Percentiles rank a stretch among this genome's conserved stretches.
These are phyloP conservation scores for Aspergillus fijiensis DNA, from an alignment of 2,329 filamentous ascomycete species.

Conservation along the genomic window DNA sequence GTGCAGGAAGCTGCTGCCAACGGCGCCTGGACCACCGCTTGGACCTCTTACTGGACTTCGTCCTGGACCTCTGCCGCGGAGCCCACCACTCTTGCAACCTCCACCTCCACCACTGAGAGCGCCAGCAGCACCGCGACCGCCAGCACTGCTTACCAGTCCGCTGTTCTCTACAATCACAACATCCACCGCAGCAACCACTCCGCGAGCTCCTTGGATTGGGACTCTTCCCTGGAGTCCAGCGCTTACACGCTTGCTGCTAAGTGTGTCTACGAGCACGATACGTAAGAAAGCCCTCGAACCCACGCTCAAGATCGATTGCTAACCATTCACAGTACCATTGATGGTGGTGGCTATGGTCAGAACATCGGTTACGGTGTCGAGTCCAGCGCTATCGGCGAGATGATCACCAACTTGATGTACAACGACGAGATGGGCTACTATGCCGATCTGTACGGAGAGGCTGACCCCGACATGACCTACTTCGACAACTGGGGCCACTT, in stretches of 20 bases:
- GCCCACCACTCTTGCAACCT: slow-evolving; percentile 17
- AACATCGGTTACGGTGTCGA: slow-evolving; percentile 75
- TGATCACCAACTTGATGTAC: slow-evolving; percentile 85
- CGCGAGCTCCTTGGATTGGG: slow-evolving; percentile 64
- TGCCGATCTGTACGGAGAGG: slow-evolving; percentile 58
- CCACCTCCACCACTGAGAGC: slow-evolving; percentile 10
- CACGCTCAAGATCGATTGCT: not conserved
- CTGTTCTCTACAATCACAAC: slow-evolving; percentile 73
- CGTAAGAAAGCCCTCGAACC: slow-evolving; percentile 49
- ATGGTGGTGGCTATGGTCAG: slow-evolving; percentile 74
- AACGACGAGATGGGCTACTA: slow-evolving; percentile 68
- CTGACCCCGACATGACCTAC: slow-evolving; percentile 59
- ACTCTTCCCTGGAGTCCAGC: slow-evolving; percentile 60
- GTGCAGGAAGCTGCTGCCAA: not conserved
- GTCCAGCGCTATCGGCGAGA: slow-evolving; percentile 59
- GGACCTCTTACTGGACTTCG: slow-evolving; percentile 15
- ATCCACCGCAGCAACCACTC: slow-evolving; percentile 81
- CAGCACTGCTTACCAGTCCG: slow-evolving; percentile 18
- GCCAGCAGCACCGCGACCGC: slow-evolving; percentile 16
- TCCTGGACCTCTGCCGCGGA: slow-evolving; percentile 11
- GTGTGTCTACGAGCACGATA: slow-evolving; percentile 74
- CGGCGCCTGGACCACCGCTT: slow-evolving; percentile 12
- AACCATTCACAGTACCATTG: slow-evolving; percentile 43
- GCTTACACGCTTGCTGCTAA: slow-evolving; percentile 63
- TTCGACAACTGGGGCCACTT: slow-evolving; percentile 74